Base-by-base conservation (phyloP, 2,329 filamentous ascomycete genomes). In the Nemania abortiva region DNA sequence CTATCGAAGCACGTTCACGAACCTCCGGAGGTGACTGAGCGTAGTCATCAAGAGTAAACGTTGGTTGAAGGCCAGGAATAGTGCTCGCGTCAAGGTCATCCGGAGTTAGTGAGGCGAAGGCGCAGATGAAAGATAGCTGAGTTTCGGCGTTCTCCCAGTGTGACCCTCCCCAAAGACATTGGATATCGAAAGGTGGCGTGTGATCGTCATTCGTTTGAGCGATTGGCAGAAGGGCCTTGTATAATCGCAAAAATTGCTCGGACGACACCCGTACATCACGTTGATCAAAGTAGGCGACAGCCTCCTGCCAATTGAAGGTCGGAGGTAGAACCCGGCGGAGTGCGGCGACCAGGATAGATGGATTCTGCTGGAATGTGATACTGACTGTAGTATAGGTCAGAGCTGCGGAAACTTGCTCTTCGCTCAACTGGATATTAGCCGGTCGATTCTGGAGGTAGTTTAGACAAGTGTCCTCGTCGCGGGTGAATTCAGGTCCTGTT, bases 81-180 rank as follows among this genome's bases (percentile, higher is more conserved):
- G 92, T 92, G 13, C 90, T 92, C 2, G 93, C 92, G 78, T 98
- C 94, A 29, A 97, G 86, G 75, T 95, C 89, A 31, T 93, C 88
- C 0, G 91, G 87, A 13, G 88, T 88, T 65, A 95, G 87, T 3
- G 92, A 92, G 24, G 95, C 86, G 78, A 95, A 98, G 20, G 94
- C 94, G 71, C 92, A 91, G 63, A 98, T 89, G 78, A 98, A 98
- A n/a, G 95, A 97, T 42, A 99, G 84, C 73, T 98, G 95, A 0
- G 96, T 93, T 70, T 97, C 90, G 15, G 92, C 88, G 73, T 97
- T 89, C 70, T 91, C 89, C 95, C 97, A 99, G 70, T 89, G 85
- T 76, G 74, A 69, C 7, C 95, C 95, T 67, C 95, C 95, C 95
- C 96, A 98, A 24, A 99, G 84, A 47, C 87, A 87, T 79, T 98